phyloP scores from a whole-genome alignment of 169 alveolate genomes.

The Toxoplasma gondii region DNA sequence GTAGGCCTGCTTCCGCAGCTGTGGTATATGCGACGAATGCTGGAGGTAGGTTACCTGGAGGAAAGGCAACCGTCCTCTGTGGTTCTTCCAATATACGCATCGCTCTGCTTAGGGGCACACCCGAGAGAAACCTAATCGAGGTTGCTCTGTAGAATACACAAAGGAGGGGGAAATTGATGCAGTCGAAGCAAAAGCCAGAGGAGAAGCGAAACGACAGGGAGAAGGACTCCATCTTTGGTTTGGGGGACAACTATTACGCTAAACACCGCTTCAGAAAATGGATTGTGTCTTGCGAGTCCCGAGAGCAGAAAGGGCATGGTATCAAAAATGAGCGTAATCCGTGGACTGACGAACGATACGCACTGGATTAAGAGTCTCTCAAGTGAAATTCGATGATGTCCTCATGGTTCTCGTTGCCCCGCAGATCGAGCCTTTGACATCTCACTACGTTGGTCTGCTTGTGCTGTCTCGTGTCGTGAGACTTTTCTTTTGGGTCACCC shows the following conservation, averaged over 20 bases:
- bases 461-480: constrained; percentile 80
- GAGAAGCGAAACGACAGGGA: too few species aligned
- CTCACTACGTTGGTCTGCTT: constrained; percentile 79
- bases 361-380: too few species aligned
- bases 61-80: not conserved
- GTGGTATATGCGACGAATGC: constrained; percentile 74
- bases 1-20: constrained; percentile 83
- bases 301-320: too few species aligned
- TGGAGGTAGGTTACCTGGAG: constrained; percentile 67
- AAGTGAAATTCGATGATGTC: not conserved
- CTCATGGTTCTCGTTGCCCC: not conserved
- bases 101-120: not conserved
- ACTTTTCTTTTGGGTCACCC: constrained; percentile 80
- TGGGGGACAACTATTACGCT: too few species aligned
- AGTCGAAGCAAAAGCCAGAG: too few species aligned
- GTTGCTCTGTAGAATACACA: not conserved
- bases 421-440: constrained; percentile 77
- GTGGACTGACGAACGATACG: too few species aligned
- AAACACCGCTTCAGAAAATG: too few species aligned
- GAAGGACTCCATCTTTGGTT: too few species aligned
- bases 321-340: too few species aligned
- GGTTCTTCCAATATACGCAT: not conserved
- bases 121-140: not conserved
- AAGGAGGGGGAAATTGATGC: not conserved
- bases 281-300: too few species aligned